These are phyloP conservation scores for Colletotrichum musicola DNA, from an alignment of 2,329 filamentous ascomycete genomes.

Conservation along the genomic window DNA sequence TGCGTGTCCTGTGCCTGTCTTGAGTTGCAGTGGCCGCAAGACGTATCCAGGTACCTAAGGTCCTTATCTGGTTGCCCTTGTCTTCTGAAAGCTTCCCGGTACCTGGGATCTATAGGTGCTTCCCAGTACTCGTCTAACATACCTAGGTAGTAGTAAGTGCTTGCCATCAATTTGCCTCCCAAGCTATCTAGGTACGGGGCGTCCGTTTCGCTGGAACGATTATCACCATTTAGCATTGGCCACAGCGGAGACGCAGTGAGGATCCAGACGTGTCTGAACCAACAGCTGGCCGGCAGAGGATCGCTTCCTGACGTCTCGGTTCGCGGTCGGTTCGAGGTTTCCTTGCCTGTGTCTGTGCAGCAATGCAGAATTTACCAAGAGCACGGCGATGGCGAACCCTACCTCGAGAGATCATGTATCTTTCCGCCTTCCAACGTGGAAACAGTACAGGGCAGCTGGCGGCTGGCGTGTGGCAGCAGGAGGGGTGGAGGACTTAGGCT, in stretches of 20 bases:
- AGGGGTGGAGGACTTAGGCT: background rate
- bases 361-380: conserved; percentile 8
- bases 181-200: background rate
- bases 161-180: conserved; percentile 18
- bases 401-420: no score
- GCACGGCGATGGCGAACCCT: background rate
- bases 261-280: conserved; percentile 9
- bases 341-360: conserved; percentile 20
- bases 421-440: background rate
- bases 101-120: background rate
- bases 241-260: conserved; percentile 14
- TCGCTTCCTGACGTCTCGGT: conserved; percentile 8
- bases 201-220: background rate
- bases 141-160: no score
- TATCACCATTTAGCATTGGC: conserved; percentile 4
- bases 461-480: background rate
- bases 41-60: background rate
- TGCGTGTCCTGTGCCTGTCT: conserved; percentile 12
- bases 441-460: background rate
- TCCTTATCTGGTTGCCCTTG: background rate
- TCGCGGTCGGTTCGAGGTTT: background rate
- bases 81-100: background rate
- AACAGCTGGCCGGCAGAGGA: background rate
- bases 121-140: background rate
- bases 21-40: background rate